A percentile compares a stretch with the other conserved stretches of the same genome.
Evolutionary conservation across 116 monocot species (phyloP).

Genomic region (Papilionanthe hybrid): DNA sequence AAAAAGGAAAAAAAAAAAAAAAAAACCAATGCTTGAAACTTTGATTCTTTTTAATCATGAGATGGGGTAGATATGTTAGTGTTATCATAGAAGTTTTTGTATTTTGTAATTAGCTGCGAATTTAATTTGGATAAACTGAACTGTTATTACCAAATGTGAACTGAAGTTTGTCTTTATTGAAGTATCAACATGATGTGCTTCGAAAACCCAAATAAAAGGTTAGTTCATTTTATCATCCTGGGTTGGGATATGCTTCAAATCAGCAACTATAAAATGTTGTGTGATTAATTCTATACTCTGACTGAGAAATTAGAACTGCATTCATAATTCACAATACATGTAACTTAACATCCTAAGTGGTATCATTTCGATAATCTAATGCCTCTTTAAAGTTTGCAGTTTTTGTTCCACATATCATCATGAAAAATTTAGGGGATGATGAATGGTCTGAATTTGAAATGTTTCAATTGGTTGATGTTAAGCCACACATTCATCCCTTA

Average conservation of each 20-base stretch:
- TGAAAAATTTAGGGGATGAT: not conserved
- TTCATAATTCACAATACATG: no score
- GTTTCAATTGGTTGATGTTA: not conserved
- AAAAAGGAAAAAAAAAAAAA: not conserved
- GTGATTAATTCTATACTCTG: not conserved
- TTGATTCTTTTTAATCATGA: not conserved
- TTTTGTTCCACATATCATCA: constrained; percentile 3
- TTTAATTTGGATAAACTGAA: not conserved
- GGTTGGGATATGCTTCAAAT: not conserved
- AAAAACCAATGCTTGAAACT: not conserved
- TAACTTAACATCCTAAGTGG: no score
- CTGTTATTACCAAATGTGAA: not conserved
- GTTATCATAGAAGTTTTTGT: no score
- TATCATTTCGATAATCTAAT: not conserved
- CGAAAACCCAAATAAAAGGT: not conserved
- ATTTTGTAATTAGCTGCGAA: not conserved
- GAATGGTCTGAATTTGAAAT: not conserved
- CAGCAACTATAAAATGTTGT: not conserved
- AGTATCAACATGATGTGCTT: not conserved
- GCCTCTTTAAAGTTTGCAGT: not conserved
- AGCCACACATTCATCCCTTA: not conserved
- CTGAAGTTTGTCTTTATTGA: not conserved
- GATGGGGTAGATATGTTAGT: no score
- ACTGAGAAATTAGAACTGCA: not conserved
- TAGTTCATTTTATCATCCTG: not conserved